Evolutionary conservation across 2,329 filamentous ascomycete species (phyloP), one percentile per base, ranked within the genome.

Genomic region (Tolypocladium tundrense): DNA sequence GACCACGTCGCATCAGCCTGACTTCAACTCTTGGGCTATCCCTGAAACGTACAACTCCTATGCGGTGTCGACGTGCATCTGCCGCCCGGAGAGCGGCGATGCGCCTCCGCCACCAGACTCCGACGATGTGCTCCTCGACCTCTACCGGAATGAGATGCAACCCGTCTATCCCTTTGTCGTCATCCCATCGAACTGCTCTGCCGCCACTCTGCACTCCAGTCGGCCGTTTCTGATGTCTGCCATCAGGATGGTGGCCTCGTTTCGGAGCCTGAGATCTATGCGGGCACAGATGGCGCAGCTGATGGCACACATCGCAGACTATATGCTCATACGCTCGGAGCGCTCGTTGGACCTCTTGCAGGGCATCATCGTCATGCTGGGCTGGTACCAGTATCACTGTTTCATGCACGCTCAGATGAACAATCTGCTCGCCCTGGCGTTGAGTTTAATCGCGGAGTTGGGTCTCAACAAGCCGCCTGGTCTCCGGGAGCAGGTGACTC

Each of bases 301-400:
- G 31, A 75, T 79, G 65, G 68, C 65, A 24, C 72, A 78, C 45
- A 65, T 82, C 14, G 71, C 76, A 2, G 77, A 82, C 37, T 70
- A 75, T 58, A 74, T 81, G 71, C 66, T 82, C 14, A 71, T 81
- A 50, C 71, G 77, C 1, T 78, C 76, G 0, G 77, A 79, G 56
- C 69, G 78, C 19, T 81, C 79, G 0, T 60, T 82, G 13, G 80
- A 82, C 58, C 64, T 82, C 2, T 66, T 82, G 0, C 71, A 77
- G 57, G 76, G 78, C 0, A 73, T 82, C 3, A 65, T 82, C 3
- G 72, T 81, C 0, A 73, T 81, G 33, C 61, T 79, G 2, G 75
- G 75, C 0, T 82, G 75, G 72, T 80, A 81, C 57, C 79, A 82
- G 53, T 78, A 82, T 55, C 79, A 82, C 63, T 82, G 79, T 61